Conservation (phyloP, 192 early-diverging fungal species). For the Thamnidium elegans region DNA sequence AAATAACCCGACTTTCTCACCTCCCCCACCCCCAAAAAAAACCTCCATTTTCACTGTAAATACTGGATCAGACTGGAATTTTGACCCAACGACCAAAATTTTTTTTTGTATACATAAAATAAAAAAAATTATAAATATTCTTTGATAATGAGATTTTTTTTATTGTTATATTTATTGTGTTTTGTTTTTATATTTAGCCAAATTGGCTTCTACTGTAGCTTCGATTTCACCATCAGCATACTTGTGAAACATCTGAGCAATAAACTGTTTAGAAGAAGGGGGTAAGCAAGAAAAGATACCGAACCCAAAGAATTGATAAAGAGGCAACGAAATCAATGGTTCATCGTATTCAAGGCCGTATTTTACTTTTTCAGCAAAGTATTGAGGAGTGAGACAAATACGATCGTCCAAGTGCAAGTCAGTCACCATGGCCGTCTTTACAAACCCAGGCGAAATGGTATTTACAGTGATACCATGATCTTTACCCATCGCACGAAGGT, state of each 20-base stretch:
- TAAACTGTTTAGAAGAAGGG: neutral
- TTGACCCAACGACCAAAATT: neutral
- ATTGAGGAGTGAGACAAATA: neutral
- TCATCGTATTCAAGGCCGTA: neutral
- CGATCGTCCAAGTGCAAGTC: neutral
- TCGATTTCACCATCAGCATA: neutral
- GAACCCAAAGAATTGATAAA: slow-evolving; percentile 8
- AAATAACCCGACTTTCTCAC: neutral
- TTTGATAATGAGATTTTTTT: too few species aligned
- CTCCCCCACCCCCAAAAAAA: neutral
- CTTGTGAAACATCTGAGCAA: neutral
- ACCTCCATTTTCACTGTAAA: slow-evolving; percentile 10
- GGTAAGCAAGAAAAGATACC: neutral
- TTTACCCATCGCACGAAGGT: slow-evolving; percentile 25
- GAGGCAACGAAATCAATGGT: slow-evolving; percentile 8
- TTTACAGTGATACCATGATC: slow-evolving; percentile 14
- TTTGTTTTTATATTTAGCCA: too few species aligned
- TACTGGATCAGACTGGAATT: slow-evolving; percentile 1
- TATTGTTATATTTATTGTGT: too few species aligned
- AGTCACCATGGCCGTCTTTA: slow-evolving; percentile 21
- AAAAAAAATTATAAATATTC: neutral
- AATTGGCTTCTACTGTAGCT: too few species aligned
- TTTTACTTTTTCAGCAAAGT: slow-evolving; percentile 3
- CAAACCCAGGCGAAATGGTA: slow-evolving; percentile 23
- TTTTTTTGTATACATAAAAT: neutral